phyloP scores from a whole-genome alignment of 192 early-diverging fungal genomes.

The Gryganskiella cystojenkinii region DNA sequence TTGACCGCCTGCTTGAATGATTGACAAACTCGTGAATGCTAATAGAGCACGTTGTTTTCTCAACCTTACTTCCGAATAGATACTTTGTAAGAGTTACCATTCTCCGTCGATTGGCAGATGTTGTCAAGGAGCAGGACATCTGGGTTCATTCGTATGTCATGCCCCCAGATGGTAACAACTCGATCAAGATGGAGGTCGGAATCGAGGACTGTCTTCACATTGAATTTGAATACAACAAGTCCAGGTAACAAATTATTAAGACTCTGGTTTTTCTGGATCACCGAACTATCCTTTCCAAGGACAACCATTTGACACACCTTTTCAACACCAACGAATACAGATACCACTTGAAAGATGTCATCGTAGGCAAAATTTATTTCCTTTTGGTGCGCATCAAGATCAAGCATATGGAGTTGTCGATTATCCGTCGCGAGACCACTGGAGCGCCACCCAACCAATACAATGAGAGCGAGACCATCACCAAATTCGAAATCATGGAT shows the following conservation, averaged over 20 bases:
- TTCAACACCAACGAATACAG: too few species aligned
- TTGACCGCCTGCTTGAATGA: too few species aligned
- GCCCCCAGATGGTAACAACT: slow-evolving; percentile 91
- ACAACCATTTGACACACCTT: too few species aligned
- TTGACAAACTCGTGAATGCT: too few species aligned
- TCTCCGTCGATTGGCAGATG: slow-evolving; percentile 85
- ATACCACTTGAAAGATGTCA: slow-evolving; percentile 98
- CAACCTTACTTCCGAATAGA: slow-evolving; percentile 42
- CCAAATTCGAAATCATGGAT: slow-evolving; percentile 99
- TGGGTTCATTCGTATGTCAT: slow-evolving; percentile 99
- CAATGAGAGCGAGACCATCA: slow-evolving; percentile 99
- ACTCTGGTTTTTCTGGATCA: neutral
- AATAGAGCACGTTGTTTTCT: too few species aligned
- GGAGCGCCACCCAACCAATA: slow-evolving; percentile 97
- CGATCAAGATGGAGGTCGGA: slow-evolving; percentile 99
- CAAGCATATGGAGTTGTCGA: slow-evolving; percentile 99
- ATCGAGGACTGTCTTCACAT: slow-evolving; percentile 99
- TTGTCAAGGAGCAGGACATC: slow-evolving; percentile 93
- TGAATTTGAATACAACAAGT: slow-evolving; percentile 99
- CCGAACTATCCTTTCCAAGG: neutral
- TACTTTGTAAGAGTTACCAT: slow-evolving; percentile 97
- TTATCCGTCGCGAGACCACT: slow-evolving; percentile 97
- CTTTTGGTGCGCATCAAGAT: slow-evolving; percentile 99
- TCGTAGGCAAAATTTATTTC: slow-evolving; percentile 99
- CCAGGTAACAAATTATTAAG: slow-evolving; percentile 67